Evolutionary conservation across 139 green algal species (phyloP), one percentile per base, ranked within the genome.

Genomic region (Diplosphaera chodatii): DNA sequence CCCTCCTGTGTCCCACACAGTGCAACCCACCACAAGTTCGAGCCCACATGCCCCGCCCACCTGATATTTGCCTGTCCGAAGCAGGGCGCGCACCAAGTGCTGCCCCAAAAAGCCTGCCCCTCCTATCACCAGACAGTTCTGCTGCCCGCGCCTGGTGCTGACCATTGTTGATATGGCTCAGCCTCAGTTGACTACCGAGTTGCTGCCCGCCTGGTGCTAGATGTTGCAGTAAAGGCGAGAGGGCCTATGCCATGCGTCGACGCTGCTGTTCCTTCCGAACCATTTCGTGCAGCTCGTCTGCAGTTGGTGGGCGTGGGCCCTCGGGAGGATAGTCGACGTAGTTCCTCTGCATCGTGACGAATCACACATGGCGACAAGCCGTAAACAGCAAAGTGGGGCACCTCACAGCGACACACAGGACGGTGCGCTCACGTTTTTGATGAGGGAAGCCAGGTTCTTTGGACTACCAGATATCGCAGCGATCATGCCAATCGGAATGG

Each of bases 71-170:
- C 84, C 82, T 25, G 67, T 83, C 20, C 78, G 81, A 16, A 92
- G 63, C 34, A 96, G 83, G 72, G 88, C 78, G 40, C 77, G 63
- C 37, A 94, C 91, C 5, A 97, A 71, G 74, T 94, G 88, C 34
- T 83, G 77, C 0, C 91, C 91, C 64, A 97, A 68, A 55, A 97
- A 97, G 32, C 91, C 91, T n/a, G 80, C 74, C 3, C 91, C 91
- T 8, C 91, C 91, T 0, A 89, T 94, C 30, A 96, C 89, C 25
- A 96, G 73, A 79, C 68, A 77, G 16, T 71, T 72, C 56, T 6
- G 34, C 37, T 28, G 25, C 28, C 64, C 73, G 29, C 63, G 67
- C 27, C 77, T 64, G 30, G 71, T 81, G 30, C 37, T 75, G 2
- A 80, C 68, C 71, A 78, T 74, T 32, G 28, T n/a, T n/a, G n/a